Base-by-base conservation (phyloP, 2,329 filamentous ascomycete species). In the Verticillium tricorpus region DNA sequence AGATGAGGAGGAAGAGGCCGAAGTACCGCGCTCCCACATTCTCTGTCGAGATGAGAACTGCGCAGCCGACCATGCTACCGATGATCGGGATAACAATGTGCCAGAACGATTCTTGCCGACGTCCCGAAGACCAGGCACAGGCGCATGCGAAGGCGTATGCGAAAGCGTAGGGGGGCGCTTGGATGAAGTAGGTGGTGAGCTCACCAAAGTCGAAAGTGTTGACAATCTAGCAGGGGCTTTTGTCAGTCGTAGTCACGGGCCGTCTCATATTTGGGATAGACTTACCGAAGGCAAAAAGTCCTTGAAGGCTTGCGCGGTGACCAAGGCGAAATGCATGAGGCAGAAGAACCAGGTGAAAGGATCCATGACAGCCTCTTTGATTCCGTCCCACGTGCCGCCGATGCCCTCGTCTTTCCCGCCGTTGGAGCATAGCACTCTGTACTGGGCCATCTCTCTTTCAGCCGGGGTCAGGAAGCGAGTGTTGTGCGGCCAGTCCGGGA, bases 1-100 rank as follows among this genome's bases (percentile, higher is more conserved):
- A 68, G 60, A 74, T 70, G 31, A 78, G 72, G 3, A 79, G 67
- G 69, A 78, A 74, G 50, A 78, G 71, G 25, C 76, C 76, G 55
- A 79, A 67, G 67, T 79, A 79, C 50, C 77, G 76, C 17, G 72
- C 76, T n/a, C 71, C 75, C 2, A 77, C 70, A 60, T 76, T 76
- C 22, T 71, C 63, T 0, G 75, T 77, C 2, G 71, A 70, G 65
- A 78, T 77, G 60, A 73, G 71, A 58, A 78, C 73, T 56, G 75
- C 71, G 67, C 75, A 76, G n/a, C 76, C 76, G 45, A 72, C 65
- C 6, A 75, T 69, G n/a, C 72, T 72, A 64, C 77, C 66, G 52
- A 70, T 37, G 22, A 77, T 72, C 9, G 75, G 76, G 9, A 71
- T 65, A 9, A 76, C 68, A 34, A 79, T 72, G 66, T 79, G 77